phyloP scores from a whole-genome alignment of 495 filamentous ascomycete species.

The Neurospora sp. region DNA sequence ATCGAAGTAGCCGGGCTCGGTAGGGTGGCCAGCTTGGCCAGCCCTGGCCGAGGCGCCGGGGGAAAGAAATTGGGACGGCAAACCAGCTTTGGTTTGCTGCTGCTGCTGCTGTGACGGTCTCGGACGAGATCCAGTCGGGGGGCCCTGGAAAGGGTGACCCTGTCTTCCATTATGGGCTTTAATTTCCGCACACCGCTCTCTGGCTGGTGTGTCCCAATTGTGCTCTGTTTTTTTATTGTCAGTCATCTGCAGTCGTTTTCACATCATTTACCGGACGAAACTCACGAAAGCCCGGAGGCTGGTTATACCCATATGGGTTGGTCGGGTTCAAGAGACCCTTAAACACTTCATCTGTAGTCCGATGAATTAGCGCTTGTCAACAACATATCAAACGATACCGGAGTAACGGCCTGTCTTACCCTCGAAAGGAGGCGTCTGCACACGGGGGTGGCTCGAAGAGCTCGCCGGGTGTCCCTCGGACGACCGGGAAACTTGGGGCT shows the following conservation, averaged over 20 bases:
- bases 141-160: background rate
- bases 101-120: background rate
- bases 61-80: background rate
- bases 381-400: background rate
- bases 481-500: background rate
- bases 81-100: background rate
- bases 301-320: conserved; percentile 11
- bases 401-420: background rate
- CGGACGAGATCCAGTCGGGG: conserved; percentile 6
- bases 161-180: background rate
- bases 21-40: background rate
- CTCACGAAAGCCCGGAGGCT: conserved; percentile 15
- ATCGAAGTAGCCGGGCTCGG: background rate
- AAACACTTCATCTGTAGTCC: background rate
- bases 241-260: background rate
- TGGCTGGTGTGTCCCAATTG: conserved; percentile 11
- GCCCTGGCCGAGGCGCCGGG: background rate
- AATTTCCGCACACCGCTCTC: background rate
- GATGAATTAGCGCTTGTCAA: background rate
- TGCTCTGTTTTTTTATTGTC: background rate
- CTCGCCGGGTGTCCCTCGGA: background rate
- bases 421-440: background rate
- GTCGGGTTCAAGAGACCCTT: conserved; percentile 7
- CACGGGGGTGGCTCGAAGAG: background rate
- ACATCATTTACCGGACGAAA: background rate